phyloP scores from a whole-genome alignment of 2,329 filamentous ascomycete genomes.

The Hymenoscyphus fructigenus region DNA sequence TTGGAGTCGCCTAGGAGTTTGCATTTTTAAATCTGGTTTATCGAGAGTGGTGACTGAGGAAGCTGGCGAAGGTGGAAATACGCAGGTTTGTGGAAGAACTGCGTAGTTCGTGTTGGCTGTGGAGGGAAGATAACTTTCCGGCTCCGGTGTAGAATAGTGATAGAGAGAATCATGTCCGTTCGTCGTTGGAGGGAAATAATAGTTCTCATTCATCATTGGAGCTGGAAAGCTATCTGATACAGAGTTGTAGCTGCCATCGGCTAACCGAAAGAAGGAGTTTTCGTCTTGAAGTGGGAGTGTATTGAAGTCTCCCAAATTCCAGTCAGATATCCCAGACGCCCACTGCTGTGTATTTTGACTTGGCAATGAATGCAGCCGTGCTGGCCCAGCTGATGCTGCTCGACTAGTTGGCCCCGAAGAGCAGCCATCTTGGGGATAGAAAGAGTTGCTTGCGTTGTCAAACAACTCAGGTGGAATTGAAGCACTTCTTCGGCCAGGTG shows the following conservation, averaged over 20 bases:
- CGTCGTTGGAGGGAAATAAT: background rate
- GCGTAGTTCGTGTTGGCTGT: background rate
- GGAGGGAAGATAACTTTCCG: constrained; percentile 6
- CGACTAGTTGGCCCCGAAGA: constrained; percentile 10
- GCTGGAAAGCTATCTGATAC: background rate
- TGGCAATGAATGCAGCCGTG: background rate
- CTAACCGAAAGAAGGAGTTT: background rate
- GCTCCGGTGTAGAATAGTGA: constrained; percentile 12
- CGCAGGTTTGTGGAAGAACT: background rate
- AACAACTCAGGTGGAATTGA: constrained; percentile 11
- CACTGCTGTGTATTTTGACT: constrained; percentile 6
- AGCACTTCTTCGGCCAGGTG: constrained; percentile 9
- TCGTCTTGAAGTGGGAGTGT: constrained; percentile 3
- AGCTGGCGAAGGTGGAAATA: constrained; percentile 12
- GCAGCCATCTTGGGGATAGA: constrained; percentile 6
- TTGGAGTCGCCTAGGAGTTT: constrained; percentile 10
- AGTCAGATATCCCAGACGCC: constrained; percentile 5
- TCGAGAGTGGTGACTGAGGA: constrained; percentile 8
- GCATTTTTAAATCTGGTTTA: background rate
- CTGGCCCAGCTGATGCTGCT: constrained; percentile 10
- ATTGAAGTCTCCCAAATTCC: constrained; percentile 9
- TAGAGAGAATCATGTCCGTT: background rate
- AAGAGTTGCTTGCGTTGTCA: constrained; percentile 3
- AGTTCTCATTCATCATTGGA: constrained; percentile 3
- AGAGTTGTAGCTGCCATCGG: background rate